Percentiles rank a stretch among this genome's conserved stretches.
Conservation (phyloP, 352 stramenopile genomes). For the Phytophthora niederhauseri region DNA sequence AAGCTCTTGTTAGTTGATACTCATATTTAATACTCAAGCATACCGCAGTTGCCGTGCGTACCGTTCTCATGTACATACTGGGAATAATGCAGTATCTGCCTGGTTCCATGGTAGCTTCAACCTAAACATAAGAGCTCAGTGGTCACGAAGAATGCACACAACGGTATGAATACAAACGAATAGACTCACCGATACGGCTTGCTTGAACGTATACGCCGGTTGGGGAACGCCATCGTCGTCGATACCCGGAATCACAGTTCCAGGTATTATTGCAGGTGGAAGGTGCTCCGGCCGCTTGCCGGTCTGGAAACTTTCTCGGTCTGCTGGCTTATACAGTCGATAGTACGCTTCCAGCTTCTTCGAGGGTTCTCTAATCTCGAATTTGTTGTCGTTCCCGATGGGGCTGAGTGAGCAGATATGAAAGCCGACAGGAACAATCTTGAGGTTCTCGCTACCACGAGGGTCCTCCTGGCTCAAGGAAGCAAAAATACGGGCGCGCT, state of each 20-base stretch:
- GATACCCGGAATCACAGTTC: conserved; percentile 63
- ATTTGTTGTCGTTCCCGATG: conserved; percentile 44
- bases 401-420: conserved; percentile 71
- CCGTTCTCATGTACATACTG: conserved; percentile 89
- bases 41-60: conserved; percentile 26
- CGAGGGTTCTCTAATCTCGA: conserved; percentile 67
- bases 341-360: conserved; percentile 74
- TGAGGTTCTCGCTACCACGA: conserved; percentile 67
- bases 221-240: conserved; percentile 76
- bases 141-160: not conserved
- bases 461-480: conserved; percentile 86
- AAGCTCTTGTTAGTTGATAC: no score
- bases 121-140: conserved; percentile 30
- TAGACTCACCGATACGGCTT: conserved; percentile 70
- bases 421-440: conserved; percentile 83
- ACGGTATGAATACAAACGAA: not conserved
- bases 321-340: conserved; percentile 70
- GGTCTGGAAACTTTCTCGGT: conserved; percentile 62
- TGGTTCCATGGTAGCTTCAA: conserved; percentile 72
- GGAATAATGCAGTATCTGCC: conserved; percentile 84
- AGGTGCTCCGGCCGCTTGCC: conserved; percentile 54
- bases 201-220: conserved; percentile 84
- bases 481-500: conserved; percentile 69
- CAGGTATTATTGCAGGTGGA: conserved; percentile 78
- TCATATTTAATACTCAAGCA: not conserved